phyloP scores from a whole-genome alignment of 176 grass and related monocot species.

The Phyllostachys edulis region DNA sequence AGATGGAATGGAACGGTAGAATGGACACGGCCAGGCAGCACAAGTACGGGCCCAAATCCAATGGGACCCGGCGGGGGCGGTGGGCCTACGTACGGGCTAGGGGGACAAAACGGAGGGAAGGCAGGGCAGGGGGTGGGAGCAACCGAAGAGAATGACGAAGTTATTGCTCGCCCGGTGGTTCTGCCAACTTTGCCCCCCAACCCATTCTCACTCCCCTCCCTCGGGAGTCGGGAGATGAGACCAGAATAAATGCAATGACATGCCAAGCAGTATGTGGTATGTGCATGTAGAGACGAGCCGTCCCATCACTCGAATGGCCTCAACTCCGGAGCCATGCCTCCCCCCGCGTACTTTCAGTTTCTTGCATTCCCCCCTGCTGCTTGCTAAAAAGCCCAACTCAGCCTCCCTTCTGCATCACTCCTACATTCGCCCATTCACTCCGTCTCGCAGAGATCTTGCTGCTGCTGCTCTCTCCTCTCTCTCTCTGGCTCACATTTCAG shows the following conservation, averaged over 20 bases:
- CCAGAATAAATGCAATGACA: slow-evolving; percentile 42
- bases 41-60: background rate
- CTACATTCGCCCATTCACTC: background rate
- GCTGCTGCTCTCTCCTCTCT: background rate
- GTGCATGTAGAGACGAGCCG: slow-evolving; percentile 38
- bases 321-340: background rate
- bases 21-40: background rate
- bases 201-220: background rate
- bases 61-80: background rate
- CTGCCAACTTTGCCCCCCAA: slow-evolving; percentile 16
- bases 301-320: slow-evolving; percentile 14
- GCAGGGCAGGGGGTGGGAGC: background rate
- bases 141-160: slow-evolving; percentile 24
- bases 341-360: slow-evolving; percentile 33
- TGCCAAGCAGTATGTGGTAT: background rate
- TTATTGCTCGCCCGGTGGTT: slow-evolving; percentile 36
- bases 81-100: background rate
- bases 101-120: slow-evolving; percentile 49
- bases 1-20: background rate
- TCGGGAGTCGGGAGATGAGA: slow-evolving; percentile 50
- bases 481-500: background rate
- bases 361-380: background rate
- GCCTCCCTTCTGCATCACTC: background rate
- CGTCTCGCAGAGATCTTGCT: background rate
- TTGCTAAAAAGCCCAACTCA: background rate